Conservation (phyloP, 2,329 filamentous ascomycete genomes). For the Penicillium sp. region DNA sequence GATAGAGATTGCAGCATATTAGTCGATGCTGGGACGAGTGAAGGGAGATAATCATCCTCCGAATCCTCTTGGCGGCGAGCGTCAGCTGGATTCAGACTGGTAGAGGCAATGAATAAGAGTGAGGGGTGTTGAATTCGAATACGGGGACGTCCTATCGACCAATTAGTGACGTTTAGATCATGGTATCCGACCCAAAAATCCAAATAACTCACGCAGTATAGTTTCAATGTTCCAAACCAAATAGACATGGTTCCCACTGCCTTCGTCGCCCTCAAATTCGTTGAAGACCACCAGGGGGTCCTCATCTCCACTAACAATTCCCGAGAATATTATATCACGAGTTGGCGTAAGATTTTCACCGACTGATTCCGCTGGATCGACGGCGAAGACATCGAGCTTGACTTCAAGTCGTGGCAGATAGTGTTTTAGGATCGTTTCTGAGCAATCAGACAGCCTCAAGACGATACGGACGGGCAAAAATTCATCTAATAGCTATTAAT, state of each 20-base stretch:
- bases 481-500: constrained; percentile 54
- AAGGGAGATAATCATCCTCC: constrained; percentile 53
- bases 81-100: constrained; percentile 46
- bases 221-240: constrained; percentile 46
- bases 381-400: constrained; percentile 50
- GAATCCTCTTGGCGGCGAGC: constrained; percentile 33
- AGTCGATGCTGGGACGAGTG: constrained; percentile 53
- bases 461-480: constrained; percentile 51
- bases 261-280: constrained; percentile 40
- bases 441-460: constrained; percentile 50
- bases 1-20: constrained; percentile 58
- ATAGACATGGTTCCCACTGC: constrained; percentile 40
- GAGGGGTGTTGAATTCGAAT: constrained; percentile 55
- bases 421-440: constrained; percentile 47
- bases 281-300: constrained; percentile 47
- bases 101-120: constrained; percentile 53
- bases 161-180: neutral
- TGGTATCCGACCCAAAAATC: neutral
- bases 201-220: constrained; percentile 37
- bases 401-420: constrained; percentile 51
- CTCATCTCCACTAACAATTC: constrained; percentile 35
- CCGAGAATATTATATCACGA: constrained; percentile 45
- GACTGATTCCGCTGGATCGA: constrained; percentile 41
- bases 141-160: constrained; percentile 40
- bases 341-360: constrained; percentile 38